Conservation (phyloP, 1,139 yeast genomes). For the Diutina catenulata region DNA sequence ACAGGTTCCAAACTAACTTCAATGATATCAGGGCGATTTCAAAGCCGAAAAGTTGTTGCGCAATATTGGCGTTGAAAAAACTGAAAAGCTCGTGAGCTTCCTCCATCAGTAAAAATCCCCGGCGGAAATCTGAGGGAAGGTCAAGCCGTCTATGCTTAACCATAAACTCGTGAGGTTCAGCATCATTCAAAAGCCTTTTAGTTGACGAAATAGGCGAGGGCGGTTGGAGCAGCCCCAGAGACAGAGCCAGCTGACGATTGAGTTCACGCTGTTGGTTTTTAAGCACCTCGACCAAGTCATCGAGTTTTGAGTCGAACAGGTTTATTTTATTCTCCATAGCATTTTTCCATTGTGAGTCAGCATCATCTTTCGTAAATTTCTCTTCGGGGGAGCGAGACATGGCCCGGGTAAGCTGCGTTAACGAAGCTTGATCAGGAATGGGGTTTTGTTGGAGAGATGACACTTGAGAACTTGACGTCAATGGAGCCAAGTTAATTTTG, state of each 20-base stretch:
- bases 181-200: neutral
- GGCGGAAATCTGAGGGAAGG: conserved; percentile 23
- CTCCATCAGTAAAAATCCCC: conserved; percentile 20
- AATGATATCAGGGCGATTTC: conserved; percentile 41
- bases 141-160: conserved; percentile 19
- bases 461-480: neutral
- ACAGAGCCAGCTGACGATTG: neutral
- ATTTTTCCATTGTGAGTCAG: conserved; percentile 23
- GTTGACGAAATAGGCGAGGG: no score
- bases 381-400: no score
- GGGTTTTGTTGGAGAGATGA: no score
- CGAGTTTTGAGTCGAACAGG: conserved; percentile 35
- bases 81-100: conserved; percentile 41
- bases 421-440: no score
- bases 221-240: neutral
- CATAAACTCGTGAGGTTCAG: conserved; percentile 8
- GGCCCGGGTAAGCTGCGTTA: no score
- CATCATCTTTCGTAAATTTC: no score
- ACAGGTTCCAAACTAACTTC: conserved; percentile 35
- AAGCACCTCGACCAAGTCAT: conserved; percentile 28
- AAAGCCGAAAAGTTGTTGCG: conserved; percentile 60
- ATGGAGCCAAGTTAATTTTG: neutral
- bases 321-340: conserved; percentile 34
- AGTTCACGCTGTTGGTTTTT: neutral
- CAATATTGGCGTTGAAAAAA: conserved; percentile 43